These are phyloP conservation scores for Hippophae tibetana DNA, from an alignment of 306 rosid species.

Conservation along the genomic window DNA sequence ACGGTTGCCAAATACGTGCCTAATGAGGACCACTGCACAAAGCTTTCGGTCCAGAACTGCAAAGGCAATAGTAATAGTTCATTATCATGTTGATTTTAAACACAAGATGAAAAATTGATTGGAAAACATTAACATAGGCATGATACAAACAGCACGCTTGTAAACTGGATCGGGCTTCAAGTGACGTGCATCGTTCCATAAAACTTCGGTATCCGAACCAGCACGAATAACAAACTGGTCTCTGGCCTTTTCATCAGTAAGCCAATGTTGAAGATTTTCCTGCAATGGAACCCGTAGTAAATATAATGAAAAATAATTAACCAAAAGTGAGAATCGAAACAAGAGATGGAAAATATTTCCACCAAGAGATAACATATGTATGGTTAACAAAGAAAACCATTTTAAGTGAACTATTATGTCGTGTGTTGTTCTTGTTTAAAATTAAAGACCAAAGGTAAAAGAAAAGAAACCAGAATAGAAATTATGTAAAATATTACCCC, in stretches of 20 bases:
- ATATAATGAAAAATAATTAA: neutral
- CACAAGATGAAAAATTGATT: neutral
- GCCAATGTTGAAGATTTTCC: slow-evolving; percentile 94
- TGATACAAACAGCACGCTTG: slow-evolving; percentile 58
- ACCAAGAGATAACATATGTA: neutral
- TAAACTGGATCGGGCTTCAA: slow-evolving; percentile 75
- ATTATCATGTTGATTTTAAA: neutral
- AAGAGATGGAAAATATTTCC: neutral
- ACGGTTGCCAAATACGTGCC: slow-evolving; percentile 90
- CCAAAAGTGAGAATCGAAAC: neutral
- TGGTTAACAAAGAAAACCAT: neutral
- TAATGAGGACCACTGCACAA: slow-evolving; percentile 83
- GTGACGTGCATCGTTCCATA: slow-evolving; percentile 88
- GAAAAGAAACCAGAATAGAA: neutral
- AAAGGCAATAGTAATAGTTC: slow-evolving; percentile 17
- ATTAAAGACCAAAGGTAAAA: neutral
- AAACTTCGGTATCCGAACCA: slow-evolving; percentile 75
- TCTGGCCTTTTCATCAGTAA: slow-evolving; percentile 81
- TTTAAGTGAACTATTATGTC: neutral
- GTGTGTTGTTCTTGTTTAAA: too few species aligned
- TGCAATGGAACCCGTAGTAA: slow-evolving; percentile 13
- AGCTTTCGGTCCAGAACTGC: slow-evolving; percentile 91
- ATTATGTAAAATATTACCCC: slow-evolving; percentile 41
- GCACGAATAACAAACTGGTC: slow-evolving; percentile 92
- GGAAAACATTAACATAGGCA: neutral